Evolutionary conservation across 768 basidiomycete genomes (phyloP), one percentile per base, ranked within the genome.

Genomic region (Sutorius australiensis): DNA sequence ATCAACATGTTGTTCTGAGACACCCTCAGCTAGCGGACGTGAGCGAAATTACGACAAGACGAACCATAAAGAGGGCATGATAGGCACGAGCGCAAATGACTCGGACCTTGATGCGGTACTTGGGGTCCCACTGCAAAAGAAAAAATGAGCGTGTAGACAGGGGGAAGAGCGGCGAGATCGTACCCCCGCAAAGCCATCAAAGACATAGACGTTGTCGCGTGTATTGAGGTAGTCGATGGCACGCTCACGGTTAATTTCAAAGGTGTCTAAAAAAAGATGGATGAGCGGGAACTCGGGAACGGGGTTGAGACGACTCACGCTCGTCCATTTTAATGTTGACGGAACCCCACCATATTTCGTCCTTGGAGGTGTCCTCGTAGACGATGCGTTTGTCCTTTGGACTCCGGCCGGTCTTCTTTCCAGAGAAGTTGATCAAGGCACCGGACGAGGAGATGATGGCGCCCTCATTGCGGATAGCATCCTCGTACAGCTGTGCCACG

Each of bases 301-400:
- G 11, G 13, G 5, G 31, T 39, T 33, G 41, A 40, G n/a, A 36
- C 28, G 19, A 78, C 88, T 57, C 67, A 89, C 89, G 91, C 68
- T 92, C 91, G 67, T 97, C 94, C 87, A 95, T 89, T 80, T 97
- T 95, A 76, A 98, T 98, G 77, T 99, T 99, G 63, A 98, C 94
- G 30, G 92, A 87, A 37, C 97, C 95, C 97, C 97, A 98, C 95
- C 97, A 99, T 70, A 99, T 88, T 57, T 98, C 84, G 67, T 98
- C 93, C 74, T 93, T 97, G 74, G 84, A 87, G 48, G 91, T 88
- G 62, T 98, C 95, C 72, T 99, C 97, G 69, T 79, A 98, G 66
- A 99, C 97, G 67, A 99, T 98, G 57, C 97, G 94, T 82, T 98
- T 99, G 83, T 99, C 97, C 71, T 98, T 99, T 48, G 97, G 97